phyloP scores from a whole-genome alignment of 1,284 basidiomycete species.

The Ustilago loliicola region DNA sequence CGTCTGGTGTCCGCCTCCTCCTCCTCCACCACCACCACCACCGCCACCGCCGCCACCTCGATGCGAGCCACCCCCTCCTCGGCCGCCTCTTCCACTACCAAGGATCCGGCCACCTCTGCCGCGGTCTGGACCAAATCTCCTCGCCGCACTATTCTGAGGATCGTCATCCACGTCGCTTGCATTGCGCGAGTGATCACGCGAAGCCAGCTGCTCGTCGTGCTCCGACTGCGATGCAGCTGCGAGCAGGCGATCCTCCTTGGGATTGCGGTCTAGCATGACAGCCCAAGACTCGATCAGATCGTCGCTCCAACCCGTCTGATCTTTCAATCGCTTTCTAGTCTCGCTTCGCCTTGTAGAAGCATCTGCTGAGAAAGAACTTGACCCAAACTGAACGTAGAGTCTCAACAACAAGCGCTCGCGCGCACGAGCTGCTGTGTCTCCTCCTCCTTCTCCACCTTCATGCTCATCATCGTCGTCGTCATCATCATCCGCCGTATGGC shows the following conservation, averaged over 20 bases:
- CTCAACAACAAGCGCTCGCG: slow-evolving; percentile 42
- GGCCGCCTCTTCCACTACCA: slow-evolving; percentile 37
- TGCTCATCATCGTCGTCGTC: slow-evolving; percentile 19
- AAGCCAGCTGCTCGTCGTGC: slow-evolving; percentile 23
- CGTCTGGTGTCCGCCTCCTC: slow-evolving; percentile 14
- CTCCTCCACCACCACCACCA: slow-evolving; percentile 21
- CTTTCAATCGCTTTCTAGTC: slow-evolving; percentile 21
- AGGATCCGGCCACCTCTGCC: slow-evolving; percentile 55
- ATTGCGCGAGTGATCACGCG: slow-evolving; percentile 12
- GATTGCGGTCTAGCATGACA: slow-evolving; percentile 59
- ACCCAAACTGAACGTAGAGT: slow-evolving; percentile 40
- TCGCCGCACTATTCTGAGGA: neutral
- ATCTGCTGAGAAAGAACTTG: slow-evolving; percentile 31
- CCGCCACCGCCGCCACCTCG: slow-evolving; percentile 25
- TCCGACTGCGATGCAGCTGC: slow-evolving; percentile 45
- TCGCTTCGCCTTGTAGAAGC: slow-evolving; percentile 28
- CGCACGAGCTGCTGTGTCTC: slow-evolving; percentile 18
- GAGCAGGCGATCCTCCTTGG: slow-evolving; percentile 50
- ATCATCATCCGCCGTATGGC: slow-evolving; percentile 12
- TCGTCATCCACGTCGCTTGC: slow-evolving; percentile 15
- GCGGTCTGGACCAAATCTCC: slow-evolving; percentile 45
- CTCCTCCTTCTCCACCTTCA: slow-evolving; percentile 6
- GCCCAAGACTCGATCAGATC: slow-evolving; percentile 62
- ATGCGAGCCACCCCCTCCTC: slow-evolving; percentile 23
- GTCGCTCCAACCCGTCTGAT: slow-evolving; percentile 48